These are phyloP conservation scores for Fusarium miscanthi DNA, from an alignment of 2,329 filamentous ascomycete species.

Conservation along the genomic window DNA sequence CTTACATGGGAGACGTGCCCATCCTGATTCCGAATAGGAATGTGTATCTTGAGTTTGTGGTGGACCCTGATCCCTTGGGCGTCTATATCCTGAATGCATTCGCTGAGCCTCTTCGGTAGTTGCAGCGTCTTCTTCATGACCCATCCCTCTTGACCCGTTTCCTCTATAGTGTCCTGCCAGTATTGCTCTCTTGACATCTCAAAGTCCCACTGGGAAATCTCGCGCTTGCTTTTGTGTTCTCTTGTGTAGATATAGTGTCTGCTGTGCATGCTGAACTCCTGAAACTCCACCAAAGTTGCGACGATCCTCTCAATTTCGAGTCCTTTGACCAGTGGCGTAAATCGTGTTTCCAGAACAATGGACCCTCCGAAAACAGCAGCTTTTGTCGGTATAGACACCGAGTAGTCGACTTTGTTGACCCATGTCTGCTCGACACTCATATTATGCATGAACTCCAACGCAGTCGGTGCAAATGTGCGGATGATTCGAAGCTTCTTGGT, in stretches of 20 bases:
- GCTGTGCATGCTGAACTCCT: constrained; percentile 70
- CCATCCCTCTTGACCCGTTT: constrained; percentile 74
- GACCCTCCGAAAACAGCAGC: constrained; percentile 90
- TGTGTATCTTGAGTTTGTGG: constrained; percentile 89
- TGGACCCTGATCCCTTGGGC: constrained; percentile 87
- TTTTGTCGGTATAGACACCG: constrained; percentile 90
- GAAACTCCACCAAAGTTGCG: constrained; percentile 80
- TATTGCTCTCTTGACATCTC: constrained; percentile 66
- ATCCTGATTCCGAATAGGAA: constrained; percentile 92
- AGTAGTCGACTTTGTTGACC: constrained; percentile 97
- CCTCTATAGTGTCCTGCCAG: constrained; percentile 75
- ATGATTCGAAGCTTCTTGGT: constrained; percentile 81
- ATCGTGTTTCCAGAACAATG: constrained; percentile 84
- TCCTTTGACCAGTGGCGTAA: constrained; percentile 89
- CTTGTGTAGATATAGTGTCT: constrained; percentile 58
- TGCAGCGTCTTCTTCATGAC: constrained; percentile 68
- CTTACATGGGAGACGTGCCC: constrained; percentile 88
- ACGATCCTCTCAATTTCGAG: constrained; percentile 82
- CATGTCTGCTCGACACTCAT: constrained; percentile 97
- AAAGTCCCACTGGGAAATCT: constrained; percentile 70
- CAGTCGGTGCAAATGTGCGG: constrained; percentile 77
- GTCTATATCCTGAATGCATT: constrained; percentile 89
- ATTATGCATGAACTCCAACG: constrained; percentile 81
- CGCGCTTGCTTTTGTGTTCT: constrained; percentile 70
- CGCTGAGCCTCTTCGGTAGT: constrained; percentile 81